Conservation (phyloP, 164 flowering plant genomes). For the Dillenia suffruticosa region DNA sequence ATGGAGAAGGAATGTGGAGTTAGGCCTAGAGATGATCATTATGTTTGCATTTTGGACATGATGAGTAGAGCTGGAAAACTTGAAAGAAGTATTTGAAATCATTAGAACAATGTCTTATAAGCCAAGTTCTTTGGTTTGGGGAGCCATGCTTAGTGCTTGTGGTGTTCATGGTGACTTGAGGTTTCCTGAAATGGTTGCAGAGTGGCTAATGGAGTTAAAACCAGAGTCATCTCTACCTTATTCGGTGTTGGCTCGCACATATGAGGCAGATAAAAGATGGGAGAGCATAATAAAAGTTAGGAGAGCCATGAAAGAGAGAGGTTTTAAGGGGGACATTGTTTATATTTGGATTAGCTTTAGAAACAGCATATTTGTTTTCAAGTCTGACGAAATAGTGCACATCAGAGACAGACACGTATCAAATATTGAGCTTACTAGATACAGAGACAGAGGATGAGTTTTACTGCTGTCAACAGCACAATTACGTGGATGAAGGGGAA, state of each 20-base stretch:
- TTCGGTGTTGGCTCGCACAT: slow-evolving; percentile 34
- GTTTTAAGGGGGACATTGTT: slow-evolving; percentile 24
- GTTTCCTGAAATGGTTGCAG: slow-evolving; percentile 43
- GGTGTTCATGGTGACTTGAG: slow-evolving; percentile 30
- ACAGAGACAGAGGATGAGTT: slow-evolving; percentile 25
- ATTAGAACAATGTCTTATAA: slow-evolving; percentile 34
- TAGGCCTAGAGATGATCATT: slow-evolving; percentile 43
- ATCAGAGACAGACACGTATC: slow-evolving; percentile 28
- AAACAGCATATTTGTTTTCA: slow-evolving; percentile 26
- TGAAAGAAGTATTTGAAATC: slow-evolving; percentile 34
- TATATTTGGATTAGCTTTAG: slow-evolving; percentile 53
- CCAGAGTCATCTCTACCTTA: slow-evolving; percentile 42
- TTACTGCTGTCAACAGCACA: slow-evolving; percentile 6
- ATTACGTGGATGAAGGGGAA: slow-evolving; percentile 8
- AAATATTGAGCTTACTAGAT: slow-evolving; percentile 25
- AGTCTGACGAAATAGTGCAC: slow-evolving; percentile 28
- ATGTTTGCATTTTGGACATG: slow-evolving; percentile 43
- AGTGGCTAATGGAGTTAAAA: slow-evolving; percentile 36
- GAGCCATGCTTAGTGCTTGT: slow-evolving; percentile 36
- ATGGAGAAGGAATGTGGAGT: slow-evolving; percentile 50
- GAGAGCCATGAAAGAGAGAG: slow-evolving; percentile 34
- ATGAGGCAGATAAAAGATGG: slow-evolving; percentile 54
- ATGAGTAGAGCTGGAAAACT: slow-evolving; percentile 43
- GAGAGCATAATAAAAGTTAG: slow-evolving; percentile 50
- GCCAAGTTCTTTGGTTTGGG: slow-evolving; percentile 32